These are phyloP conservation scores for Pichia cephalocereana DNA, from an alignment of 805 yeast genomes.

Conservation along the genomic window DNA sequence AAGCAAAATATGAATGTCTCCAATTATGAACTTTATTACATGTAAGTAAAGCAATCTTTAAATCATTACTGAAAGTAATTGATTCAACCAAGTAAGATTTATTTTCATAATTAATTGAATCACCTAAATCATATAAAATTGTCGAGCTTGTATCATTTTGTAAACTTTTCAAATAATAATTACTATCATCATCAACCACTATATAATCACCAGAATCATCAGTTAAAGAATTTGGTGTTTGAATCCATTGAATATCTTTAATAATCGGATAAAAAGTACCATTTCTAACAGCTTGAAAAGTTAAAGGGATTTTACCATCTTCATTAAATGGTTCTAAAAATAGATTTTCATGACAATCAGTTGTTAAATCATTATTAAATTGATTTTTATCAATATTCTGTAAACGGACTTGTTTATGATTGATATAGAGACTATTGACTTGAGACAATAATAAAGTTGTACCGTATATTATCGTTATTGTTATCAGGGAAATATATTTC, in stretches of 20 bases:
- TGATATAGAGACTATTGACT: conserved; percentile 4
- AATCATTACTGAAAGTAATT: conserved; percentile 59
- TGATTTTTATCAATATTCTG: not conserved
- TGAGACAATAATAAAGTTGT: conserved; percentile 8
- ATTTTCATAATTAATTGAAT: conserved; percentile 33
- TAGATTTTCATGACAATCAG: not conserved
- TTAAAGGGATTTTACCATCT: conserved; percentile 20
- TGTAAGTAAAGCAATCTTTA: conserved; percentile 46
- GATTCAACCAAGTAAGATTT: conserved; percentile 38
- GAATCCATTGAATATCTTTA: conserved; percentile 64
- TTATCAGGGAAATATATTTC: conserved; percentile 4
- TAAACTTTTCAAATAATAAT: conserved; percentile 49
- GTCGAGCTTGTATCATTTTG: conserved; percentile 36
- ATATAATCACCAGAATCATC: conserved; percentile 65
- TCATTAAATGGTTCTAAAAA: not conserved
- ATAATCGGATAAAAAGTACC: conserved; percentile 45
- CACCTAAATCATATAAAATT: conserved; percentile 38
- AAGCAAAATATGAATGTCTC: conserved; percentile 62
- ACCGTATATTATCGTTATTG: conserved; percentile 8
- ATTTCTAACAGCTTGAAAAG: conserved; percentile 40
- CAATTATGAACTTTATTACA: conserved; percentile 57
- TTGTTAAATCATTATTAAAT: not conserved
- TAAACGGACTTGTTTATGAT: not conserved
- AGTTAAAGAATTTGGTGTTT: conserved; percentile 34
- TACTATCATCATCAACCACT: conserved; percentile 30